Evolutionary conservation across 2,329 filamentous ascomycete genomes (phyloP), one percentile per base, ranked within the genome.

Genomic region (Drechslera avenae): DNA sequence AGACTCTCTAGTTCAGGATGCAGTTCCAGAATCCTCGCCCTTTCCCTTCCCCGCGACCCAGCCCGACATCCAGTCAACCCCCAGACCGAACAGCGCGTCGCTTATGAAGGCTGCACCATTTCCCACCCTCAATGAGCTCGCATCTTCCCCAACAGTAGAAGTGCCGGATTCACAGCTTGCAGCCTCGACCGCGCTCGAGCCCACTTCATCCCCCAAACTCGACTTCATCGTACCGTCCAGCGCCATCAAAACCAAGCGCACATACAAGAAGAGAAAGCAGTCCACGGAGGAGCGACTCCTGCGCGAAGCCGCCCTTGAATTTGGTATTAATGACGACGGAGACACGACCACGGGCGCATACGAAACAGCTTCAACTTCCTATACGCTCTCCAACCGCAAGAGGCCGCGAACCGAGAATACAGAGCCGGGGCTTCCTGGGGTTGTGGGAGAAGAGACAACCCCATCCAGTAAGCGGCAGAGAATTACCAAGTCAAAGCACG

Each of bases 121-220:
- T 14, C 19, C 40, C 7, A 6, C 37, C 1, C 2, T 12, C 13
- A 33, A 12, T 23, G 21, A 3, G 17, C 30, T 33, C 35, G n/a
- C 18, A 19, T 30, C n/a, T 5, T 28, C 44, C 2, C 21, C 44
- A 4, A 46, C 54, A 12, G 39, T 62, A 14, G 47, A 57, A 16
- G 56, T 61, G 1, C 59, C 57, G 4, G 51, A 61, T 40, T 56
- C 56, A 1, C 61, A 63, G 16, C 14, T 31, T 12, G 19, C 14
- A 5, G 34, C 33, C 8, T 21, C 41, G n/a, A 10, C 33, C 32
- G 18, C 21, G 26, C 13, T 31, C 7, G 8, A 33, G 18, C 39
- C 44, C 13, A 30, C 47, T 23, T 43, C 53, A 1, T 47, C 55
- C 5, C 55, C 48, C 2, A 46, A 28, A 6, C 49, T 56, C n/a